Percentiles rank a stretch among this genome's conserved stretches.
These are phyloP conservation scores for Rickenella mellea DNA, from an alignment of 768 basidiomycete genomes.

Conservation along the genomic window DNA sequence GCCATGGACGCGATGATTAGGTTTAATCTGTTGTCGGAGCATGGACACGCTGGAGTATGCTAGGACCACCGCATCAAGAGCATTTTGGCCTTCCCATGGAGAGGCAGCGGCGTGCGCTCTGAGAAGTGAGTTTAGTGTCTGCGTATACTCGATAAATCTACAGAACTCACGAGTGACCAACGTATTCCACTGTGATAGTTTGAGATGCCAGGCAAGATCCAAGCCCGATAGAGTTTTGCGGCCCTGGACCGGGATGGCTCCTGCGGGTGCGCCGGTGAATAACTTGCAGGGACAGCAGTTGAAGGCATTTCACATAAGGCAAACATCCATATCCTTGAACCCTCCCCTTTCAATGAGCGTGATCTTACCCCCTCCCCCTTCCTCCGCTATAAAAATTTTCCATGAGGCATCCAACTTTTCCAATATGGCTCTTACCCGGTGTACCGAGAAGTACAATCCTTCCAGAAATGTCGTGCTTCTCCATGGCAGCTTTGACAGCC, in stretches of 20 bases:
- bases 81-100: constrained; percentile 81
- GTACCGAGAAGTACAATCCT: constrained; percentile 69
- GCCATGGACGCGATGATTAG: constrained; percentile 73
- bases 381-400: constrained; percentile 46
- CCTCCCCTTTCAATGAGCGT: constrained; percentile 59
- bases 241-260: constrained; percentile 80
- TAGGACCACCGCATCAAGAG: constrained; percentile 80
- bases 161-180: constrained; percentile 62
- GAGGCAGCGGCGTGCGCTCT: constrained; percentile 73
- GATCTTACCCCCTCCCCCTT: constrained; percentile 69
- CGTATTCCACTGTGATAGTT: constrained; percentile 51
- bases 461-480: constrained; percentile 53
- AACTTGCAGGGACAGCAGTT: neutral
- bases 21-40: constrained; percentile 73
- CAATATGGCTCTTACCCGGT: constrained; percentile 39
- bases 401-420: neutral
- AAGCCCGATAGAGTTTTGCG: constrained; percentile 56
- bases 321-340: constrained; percentile 72
- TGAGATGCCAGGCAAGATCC: constrained; percentile 58
- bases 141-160: neutral
- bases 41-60: constrained; percentile 74
- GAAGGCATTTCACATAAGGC: constrained; percentile 46
- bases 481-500: constrained; percentile 55
- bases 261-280: constrained; percentile 22
- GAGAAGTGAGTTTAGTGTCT: neutral